A percentile compares a stretch with the other conserved stretches of the same genome.
Conservation (phyloP, 257 asterid species). For the Nicotiana otophora region DNA sequence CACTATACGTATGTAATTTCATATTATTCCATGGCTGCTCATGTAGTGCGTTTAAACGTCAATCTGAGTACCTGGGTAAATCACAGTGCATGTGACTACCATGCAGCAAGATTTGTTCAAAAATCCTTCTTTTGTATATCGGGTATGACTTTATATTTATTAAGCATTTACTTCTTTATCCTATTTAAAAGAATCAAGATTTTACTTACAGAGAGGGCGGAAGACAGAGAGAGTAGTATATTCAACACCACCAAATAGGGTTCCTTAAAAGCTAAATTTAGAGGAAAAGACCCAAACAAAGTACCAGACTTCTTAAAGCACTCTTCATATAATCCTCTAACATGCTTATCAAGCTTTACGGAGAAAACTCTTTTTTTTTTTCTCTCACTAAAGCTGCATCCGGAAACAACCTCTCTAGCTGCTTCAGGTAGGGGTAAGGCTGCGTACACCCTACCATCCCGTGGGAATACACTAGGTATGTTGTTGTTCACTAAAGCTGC, state of each 20-base stretch:
- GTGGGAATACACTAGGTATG: no score
- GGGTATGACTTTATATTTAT: neutral
- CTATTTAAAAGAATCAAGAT: neutral
- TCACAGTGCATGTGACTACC: neutral
- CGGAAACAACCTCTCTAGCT: no score
- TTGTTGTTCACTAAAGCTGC: no score
- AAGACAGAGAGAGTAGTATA: neutral
- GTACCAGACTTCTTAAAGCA: neutral
- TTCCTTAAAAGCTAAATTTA: no score
- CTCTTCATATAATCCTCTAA: neutral
- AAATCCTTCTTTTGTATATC: neutral
- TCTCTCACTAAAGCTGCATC: no score
- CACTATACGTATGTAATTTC: neutral
- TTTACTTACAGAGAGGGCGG: neutral
- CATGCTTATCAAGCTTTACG: no score
- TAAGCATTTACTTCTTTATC: neutral
- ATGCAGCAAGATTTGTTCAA: neutral
- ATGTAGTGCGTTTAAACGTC: no score
- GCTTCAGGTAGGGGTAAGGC: no score
- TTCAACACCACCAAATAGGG: neutral
- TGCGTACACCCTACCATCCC: no score
- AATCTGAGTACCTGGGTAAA: neutral
- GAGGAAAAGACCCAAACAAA: neutral
- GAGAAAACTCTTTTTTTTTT: no score
- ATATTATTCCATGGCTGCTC: no score